These are phyloP conservation scores for Chrysosporium keratinophilum DNA, from an alignment of 2,329 filamentous ascomycete species.

Conservation along the genomic window DNA sequence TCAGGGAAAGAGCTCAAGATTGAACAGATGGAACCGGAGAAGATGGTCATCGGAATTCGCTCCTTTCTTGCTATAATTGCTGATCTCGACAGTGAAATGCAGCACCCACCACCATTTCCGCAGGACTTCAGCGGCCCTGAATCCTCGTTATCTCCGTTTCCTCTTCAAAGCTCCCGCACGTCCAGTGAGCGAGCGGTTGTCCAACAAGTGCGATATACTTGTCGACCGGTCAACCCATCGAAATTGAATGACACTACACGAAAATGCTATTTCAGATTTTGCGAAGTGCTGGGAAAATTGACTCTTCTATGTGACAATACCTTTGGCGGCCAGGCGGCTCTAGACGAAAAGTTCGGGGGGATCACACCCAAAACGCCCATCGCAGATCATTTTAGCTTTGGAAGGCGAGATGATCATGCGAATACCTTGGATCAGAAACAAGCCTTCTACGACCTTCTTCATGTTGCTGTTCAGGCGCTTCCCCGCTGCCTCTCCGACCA, in stretches of 20 bases:
- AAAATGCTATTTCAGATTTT: conserved; percentile 83
- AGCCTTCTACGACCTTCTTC: conserved; percentile 87
- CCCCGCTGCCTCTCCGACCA: conserved; percentile 86
- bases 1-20: conserved; percentile 69
- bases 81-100: conserved; percentile 76
- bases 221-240: conserved; percentile 47
- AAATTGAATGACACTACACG: conserved; percentile 64
- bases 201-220: conserved; percentile 20
- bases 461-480: conserved; percentile 88
- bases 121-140: conserved; percentile 42
- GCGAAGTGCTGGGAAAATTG: conserved; percentile 89
- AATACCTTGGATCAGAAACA: conserved; percentile 73
- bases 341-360: conserved; percentile 89
- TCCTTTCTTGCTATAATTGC: conserved; percentile 89
- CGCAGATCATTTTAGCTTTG: conserved; percentile 84
- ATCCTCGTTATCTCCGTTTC: conserved; percentile 12
- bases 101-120: conserved; percentile 72
- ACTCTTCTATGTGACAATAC: conserved; percentile 94
- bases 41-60: conserved; percentile 92
- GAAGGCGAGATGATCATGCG: conserved; percentile 67
- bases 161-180: not conserved
- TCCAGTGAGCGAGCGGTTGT: not conserved
- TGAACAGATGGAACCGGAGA: conserved; percentile 88
- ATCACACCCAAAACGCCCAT: conserved; percentile 89
- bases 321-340: conserved; percentile 86